Evolutionary conservation across 2,329 filamentous ascomycete species (phyloP).

Genomic region (Trichoderma koningii): DNA sequence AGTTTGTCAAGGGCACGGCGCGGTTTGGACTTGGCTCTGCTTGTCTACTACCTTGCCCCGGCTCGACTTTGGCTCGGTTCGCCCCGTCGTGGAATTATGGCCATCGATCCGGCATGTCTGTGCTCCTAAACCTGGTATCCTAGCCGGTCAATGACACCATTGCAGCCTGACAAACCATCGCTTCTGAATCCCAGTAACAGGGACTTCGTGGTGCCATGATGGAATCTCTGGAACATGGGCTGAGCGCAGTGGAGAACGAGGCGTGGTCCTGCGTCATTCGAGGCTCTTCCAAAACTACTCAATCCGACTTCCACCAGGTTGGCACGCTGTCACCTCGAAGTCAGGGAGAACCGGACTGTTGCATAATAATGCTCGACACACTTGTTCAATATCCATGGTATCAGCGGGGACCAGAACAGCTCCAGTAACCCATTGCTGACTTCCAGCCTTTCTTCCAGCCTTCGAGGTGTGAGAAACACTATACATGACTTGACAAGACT

Average conservation of each 20-base stretch:
- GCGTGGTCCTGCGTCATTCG: constrained; percentile 11
- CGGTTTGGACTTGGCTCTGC: constrained; percentile 1
- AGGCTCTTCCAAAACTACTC: constrained; percentile 3
- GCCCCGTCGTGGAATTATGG: constrained; percentile 8
- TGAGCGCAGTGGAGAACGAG: constrained; percentile 9
- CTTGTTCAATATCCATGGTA: background rate
- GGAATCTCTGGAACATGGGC: background rate
- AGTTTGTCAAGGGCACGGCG: background rate
- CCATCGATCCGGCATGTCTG: constrained; percentile 3
- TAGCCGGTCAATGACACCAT: constrained; percentile 1
- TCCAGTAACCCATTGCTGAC: background rate
- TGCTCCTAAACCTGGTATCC: constrained; percentile 9
- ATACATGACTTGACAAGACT: background rate
- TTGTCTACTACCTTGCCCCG: background rate
- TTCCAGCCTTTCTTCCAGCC: too few relatives aligned
- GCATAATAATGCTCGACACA: background rate
- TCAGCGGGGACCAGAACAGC: background rate
- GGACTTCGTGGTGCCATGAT: background rate
- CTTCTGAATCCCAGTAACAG: background rate
- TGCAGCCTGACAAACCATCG: background rate
- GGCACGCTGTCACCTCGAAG: background rate
- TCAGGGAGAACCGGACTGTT: background rate
- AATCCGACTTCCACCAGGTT: background rate
- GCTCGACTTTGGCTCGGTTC: constrained; percentile 8
- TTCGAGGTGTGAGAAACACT: background rate